Conservation (phyloP, 2,329 filamentous ascomycete species). For the Claviceps pusilla region DNA sequence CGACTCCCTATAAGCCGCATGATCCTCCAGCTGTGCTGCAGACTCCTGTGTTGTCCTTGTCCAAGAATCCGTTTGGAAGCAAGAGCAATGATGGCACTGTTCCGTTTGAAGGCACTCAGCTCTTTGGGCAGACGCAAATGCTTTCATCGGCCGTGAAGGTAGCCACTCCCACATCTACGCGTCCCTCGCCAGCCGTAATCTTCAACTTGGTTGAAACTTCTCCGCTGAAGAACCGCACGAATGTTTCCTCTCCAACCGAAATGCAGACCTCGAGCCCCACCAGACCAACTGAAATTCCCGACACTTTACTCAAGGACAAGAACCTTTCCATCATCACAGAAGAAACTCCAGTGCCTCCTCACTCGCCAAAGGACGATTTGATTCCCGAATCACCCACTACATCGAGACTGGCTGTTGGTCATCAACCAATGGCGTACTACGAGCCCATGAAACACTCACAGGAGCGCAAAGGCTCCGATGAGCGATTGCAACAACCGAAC, state of each 20-base stretch:
- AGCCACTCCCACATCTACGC: conserved; percentile 41
- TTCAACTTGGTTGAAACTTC: conserved; percentile 28
- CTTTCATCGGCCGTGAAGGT: conserved; percentile 33
- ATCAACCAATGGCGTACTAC: conserved; percentile 26
- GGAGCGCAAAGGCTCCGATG: conserved; percentile 19
- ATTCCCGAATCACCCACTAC: conserved; percentile 23
- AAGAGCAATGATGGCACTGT: conserved; percentile 19
- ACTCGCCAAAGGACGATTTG: conserved; percentile 15
- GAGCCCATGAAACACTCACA: conserved; percentile 33
- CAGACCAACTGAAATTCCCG: conserved; percentile 16
- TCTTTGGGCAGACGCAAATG: conserved; percentile 41
- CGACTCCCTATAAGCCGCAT: conserved; percentile 19
- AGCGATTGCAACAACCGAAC: conserved; percentile 11
- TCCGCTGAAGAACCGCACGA: conserved; percentile 33
- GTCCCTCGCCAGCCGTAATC: conserved; percentile 37
- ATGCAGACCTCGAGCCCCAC: conserved; percentile 27
- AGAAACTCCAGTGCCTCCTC: conserved; percentile 14
- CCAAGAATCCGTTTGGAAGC: conserved; percentile 33
- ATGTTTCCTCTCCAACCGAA: conserved; percentile 30
- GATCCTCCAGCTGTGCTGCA: conserved; percentile 21
- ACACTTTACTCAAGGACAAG: conserved; percentile 12
- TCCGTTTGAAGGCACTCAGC: conserved; percentile 28
- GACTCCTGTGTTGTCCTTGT: conserved; percentile 31
- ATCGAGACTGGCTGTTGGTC: conserved; percentile 10
- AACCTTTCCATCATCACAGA: conserved; percentile 7